phyloP scores from a whole-genome alignment of 176 grass and related monocot species.

The Aegilops longissima region DNA sequence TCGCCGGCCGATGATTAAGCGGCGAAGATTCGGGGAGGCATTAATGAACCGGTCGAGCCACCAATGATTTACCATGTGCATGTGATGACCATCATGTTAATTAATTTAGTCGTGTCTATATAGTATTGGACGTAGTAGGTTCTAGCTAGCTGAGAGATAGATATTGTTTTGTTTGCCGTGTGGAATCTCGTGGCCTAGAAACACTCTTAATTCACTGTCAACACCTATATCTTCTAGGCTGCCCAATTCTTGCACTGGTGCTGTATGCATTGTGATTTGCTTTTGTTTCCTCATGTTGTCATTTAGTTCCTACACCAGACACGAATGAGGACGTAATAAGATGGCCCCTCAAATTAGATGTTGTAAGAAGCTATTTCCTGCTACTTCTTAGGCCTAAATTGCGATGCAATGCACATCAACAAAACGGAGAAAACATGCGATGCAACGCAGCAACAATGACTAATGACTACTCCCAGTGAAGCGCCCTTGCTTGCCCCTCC shows the following conservation, averaged over 20 bases:
- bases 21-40: conserved; percentile 55
- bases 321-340: background rate
- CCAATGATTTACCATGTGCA: conserved; percentile 32
- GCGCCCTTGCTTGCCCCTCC: too few species aligned
- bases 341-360: conserved; percentile 4
- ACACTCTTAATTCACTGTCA: background rate
- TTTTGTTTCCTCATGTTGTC: background rate
- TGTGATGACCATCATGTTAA: background rate
- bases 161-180: conserved; percentile 2
- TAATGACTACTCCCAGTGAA: too few species aligned
- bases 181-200: conserved; percentile 4
- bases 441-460: too few species aligned
- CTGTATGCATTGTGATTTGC: background rate
- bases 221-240: background rate
- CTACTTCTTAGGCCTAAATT: background rate
- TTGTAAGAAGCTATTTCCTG: background rate
- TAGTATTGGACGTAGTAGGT: background rate
- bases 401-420: background rate
- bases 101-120: background rate
- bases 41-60: conserved; percentile 19
- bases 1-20: conserved; percentile 21
- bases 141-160: background rate
- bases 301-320: background rate
- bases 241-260: background rate
- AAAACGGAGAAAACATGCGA: too few species aligned